Percentiles rank a stretch among this genome's conserved stretches.
Evolutionary conservation across 1,284 basidiomycete species (phyloP).

Genomic region (Sporisorium reilianum): DNA sequence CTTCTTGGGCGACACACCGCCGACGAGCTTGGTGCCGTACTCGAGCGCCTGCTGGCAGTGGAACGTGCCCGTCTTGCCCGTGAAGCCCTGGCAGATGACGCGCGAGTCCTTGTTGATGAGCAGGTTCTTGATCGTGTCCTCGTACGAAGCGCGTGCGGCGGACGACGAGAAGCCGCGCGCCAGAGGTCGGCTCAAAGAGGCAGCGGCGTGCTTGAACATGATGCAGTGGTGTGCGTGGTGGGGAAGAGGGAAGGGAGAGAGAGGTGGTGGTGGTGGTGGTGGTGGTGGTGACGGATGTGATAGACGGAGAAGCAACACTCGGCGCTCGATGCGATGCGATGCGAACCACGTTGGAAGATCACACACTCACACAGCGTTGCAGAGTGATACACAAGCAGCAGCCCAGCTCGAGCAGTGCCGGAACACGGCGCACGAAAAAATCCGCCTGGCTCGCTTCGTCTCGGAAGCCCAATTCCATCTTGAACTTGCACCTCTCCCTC

Average conservation of each 20-base stretch:
- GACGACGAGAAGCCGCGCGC: conserved; percentile 53
- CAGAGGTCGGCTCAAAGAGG: conserved; percentile 34
- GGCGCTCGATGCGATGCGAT: not conserved
- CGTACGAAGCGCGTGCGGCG: conserved; percentile 74
- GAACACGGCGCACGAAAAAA: conserved; percentile 14
- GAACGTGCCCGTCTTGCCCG: conserved; percentile 98
- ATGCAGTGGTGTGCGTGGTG: not conserved
- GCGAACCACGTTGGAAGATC: conserved; percentile 17
- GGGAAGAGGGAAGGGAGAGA: conserved; percentile 8
- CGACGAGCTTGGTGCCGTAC: conserved; percentile 97
- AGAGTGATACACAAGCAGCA: not conserved
- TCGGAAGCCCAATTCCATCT: conserved; percentile 7
- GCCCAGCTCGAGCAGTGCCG: not conserved
- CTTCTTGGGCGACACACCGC: conserved; percentile 97
- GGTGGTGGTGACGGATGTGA: conserved; percentile 2
- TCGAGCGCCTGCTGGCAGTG: conserved; percentile 93
- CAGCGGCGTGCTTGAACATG: conserved; percentile 50
- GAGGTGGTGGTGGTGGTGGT: conserved; percentile 18
- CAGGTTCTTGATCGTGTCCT: conserved; percentile 90
- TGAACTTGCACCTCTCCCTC: not conserved
- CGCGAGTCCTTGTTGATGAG: conserved; percentile 90
- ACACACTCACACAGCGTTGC: not conserved
- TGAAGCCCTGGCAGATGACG: conserved; percentile 69
- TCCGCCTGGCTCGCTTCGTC: conserved; percentile 8
- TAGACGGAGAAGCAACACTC: not conserved